These are phyloP conservation scores for Ceratobasidium sp. DNA, from an alignment of 1,284 basidiomycete genomes.

Conservation along the genomic window DNA sequence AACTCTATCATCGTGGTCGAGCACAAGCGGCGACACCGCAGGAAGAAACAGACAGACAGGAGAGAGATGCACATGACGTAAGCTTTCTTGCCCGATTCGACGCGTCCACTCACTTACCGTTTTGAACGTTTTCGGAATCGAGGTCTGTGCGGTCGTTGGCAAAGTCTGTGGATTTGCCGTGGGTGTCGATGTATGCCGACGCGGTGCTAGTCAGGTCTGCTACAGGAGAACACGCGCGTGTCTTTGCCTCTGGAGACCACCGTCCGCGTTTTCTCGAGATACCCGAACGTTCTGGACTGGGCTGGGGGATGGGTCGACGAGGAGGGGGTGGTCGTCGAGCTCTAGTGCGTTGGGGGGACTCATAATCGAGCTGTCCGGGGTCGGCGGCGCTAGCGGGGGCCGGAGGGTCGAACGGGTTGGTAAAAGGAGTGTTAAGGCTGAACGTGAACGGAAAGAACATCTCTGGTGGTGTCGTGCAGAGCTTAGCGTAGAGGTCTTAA, in stretches of 20 bases:
- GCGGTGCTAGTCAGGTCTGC: slow-evolving; percentile 26
- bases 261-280: slow-evolving; percentile 23
- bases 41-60: slow-evolving; percentile 16
- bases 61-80: background rate
- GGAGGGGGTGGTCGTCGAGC: background rate
- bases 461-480: background rate
- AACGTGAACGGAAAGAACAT: slow-evolving; percentile 44
- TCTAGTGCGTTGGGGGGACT: slow-evolving; percentile 11
- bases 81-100: background rate
- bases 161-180: slow-evolving; percentile 4
- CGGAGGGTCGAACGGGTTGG: slow-evolving; percentile 25
- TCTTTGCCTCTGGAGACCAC: slow-evolving; percentile 29
- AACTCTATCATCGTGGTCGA: slow-evolving; percentile 37
- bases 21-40: slow-evolving; percentile 11
- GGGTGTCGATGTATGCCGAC: slow-evolving; percentile 31
- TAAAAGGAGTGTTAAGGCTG: slow-evolving; percentile 22
- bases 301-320: background rate
- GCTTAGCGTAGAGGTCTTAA: background rate
- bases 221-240: background rate
- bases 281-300: background rate
- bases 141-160: background rate
- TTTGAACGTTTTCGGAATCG: background rate
- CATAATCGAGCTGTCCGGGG: slow-evolving; percentile 14
- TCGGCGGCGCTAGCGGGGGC: background rate
- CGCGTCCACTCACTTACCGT: background rate